Base-by-base conservation (phyloP, 345 rosid species). In the Acer yangbiense region DNA sequence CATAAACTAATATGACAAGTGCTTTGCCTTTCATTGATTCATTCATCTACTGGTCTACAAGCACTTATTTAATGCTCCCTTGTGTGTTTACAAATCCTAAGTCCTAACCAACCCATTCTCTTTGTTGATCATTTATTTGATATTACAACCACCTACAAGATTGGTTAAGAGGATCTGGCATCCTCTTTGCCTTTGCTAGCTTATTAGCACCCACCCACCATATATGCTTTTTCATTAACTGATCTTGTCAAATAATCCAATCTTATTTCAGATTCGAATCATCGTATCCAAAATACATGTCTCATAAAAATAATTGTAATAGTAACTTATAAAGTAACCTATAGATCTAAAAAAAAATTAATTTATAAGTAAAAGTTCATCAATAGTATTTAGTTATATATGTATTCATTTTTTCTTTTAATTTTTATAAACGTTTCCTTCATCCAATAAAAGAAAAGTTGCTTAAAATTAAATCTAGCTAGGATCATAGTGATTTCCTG, bases 41-140 rank as follows among this genome's bases (percentile, higher is more conserved):
- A 54, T 46, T 23, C 75, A 60, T 68, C 79, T 60, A 76, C 69
- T 68, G 55, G 76, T 29, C 73, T 77, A 35, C 39, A 29, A 44
- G 25, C 76, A 75, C 73, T 80, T 78, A 65, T 68, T 68, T 63
- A 64, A 68, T 80, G 82, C 77, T 68, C 46, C 75, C 75, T 48
- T 8, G 41, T 65, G 35, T 63, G 82, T 39, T 77, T 72, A 77
- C 81, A 85, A 82, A 85, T 82, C 80, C 58, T 68, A 85, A 82
- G 82, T 82, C 80, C 58, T 71, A 52, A 70, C 65, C 73, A 73
- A 76, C 65, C 69, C 7, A 60, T 35, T 20, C 69, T 63, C 64
- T 55, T 78, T 73, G 69, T 43, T 54, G 14, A 35, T 35, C 39
- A 27, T 74, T 41, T 69, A 61, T 27, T 20, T 57, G 52, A 41